A percentile compares a stretch with the other conserved stretches of the same genome.
Conservation (phyloP, 2,329 filamentous ascomycete species). For the Verticillium tricorpus region DNA sequence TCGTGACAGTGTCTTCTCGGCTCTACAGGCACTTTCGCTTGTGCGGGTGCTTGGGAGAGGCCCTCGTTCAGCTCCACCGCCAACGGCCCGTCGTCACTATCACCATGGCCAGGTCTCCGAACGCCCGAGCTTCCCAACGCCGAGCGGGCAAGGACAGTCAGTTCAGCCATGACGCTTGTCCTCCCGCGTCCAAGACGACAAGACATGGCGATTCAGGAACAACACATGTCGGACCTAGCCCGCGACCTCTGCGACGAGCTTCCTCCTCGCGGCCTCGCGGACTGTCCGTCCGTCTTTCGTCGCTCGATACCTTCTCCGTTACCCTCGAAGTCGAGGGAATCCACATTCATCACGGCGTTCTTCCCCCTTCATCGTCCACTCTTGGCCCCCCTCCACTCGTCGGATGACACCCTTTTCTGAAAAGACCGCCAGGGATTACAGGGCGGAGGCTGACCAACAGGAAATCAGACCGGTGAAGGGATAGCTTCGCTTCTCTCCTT, state of each 20-base stretch:
- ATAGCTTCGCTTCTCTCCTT: neutral
- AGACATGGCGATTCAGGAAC: neutral
- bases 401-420: neutral
- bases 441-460: constrained; percentile 34
- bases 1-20: neutral
- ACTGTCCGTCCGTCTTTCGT: neutral
- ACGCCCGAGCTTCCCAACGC: neutral
- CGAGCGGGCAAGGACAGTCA: neutral
- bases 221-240: too few species aligned
- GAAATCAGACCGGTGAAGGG: constrained; percentile 26
- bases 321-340: neutral
- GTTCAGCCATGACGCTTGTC: neutral
- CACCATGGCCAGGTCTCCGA: neutral
- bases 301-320: neutral
- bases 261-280: neutral
- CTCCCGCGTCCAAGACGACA: neutral
- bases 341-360: neutral
- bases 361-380: neutral
- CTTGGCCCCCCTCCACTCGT: neutral
- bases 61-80: neutral
- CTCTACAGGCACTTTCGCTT: neutral
- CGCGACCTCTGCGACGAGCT: too few species aligned
- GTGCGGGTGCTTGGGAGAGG: neutral
- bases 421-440: neutral
- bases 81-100: neutral